Evolutionary conservation across 257 asterid species (phyloP).

Genomic region (Nicotiana tomentosiformis): DNA sequence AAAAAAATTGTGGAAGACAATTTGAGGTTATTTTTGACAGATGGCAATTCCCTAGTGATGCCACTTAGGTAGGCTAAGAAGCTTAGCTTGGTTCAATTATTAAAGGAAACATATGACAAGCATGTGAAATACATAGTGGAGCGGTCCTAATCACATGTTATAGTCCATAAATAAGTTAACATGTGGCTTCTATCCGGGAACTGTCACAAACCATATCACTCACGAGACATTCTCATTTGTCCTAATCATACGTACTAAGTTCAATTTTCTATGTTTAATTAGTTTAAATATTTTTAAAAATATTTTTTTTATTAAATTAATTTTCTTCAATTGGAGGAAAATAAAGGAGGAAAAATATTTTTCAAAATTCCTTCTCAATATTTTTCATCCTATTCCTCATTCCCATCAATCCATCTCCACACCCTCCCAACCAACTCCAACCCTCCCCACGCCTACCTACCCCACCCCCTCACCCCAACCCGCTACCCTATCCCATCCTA

Average conservation of each 20-base stretch:
- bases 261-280: background rate
- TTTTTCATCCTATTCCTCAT: too few species aligned
- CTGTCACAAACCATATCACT: background rate
- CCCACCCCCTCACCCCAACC: too few species aligned
- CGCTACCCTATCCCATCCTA: too few species aligned
- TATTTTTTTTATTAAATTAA: too few species aligned
- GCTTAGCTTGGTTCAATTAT: conserved; percentile 11
- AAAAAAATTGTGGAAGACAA: background rate
- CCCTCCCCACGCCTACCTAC: too few species aligned
- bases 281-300: too few species aligned
- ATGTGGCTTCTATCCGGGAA: background rate
- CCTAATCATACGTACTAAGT: too few species aligned
- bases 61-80: background rate
- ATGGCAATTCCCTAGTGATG: conserved; percentile 12
- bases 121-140: background rate
- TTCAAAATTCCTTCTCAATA: too few species aligned
- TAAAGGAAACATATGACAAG: background rate
- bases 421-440: too few species aligned
- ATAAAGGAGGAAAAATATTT: too few species aligned
- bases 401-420: too few species aligned
- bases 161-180: background rate
- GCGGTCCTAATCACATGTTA: conserved; percentile 1
- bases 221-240: background rate
- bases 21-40: background rate
- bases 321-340: too few species aligned